Percentiles rank a stretch among this genome's conserved stretches.
These are phyloP conservation scores for Trichomonas gallinae DNA, from an alignment of 208 protist genomes.

Conservation along the genomic window DNA sequence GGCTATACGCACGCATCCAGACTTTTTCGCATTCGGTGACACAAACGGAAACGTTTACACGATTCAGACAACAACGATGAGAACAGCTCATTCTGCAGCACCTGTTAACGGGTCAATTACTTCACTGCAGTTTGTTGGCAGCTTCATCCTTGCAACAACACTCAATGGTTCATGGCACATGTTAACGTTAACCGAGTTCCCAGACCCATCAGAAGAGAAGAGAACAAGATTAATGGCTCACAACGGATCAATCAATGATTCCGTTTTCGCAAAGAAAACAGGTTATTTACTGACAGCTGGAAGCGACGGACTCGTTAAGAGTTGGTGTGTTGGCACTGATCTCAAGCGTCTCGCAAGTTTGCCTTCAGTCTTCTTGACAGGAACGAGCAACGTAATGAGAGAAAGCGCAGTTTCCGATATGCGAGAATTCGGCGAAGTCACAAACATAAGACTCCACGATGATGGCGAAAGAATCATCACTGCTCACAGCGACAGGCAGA, in stretches of 20 bases:
- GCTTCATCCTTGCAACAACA: neutral
- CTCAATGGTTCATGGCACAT: neutral
- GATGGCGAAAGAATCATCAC: neutral
- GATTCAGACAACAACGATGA: neutral
- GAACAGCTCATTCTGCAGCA: neutral
- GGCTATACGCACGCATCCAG: neutral
- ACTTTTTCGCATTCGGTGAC: neutral
- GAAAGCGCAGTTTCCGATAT: neutral
- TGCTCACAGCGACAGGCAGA: neutral
- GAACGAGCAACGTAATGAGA: neutral
- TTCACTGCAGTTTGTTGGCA: neutral
- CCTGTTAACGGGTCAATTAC: neutral
- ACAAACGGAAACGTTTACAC: neutral
- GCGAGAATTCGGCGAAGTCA: neutral
- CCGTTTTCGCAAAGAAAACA: neutral
- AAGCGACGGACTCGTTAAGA: neutral
- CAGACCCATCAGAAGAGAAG: neutral
- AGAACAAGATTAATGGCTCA: neutral
- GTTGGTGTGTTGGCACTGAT: neutral
- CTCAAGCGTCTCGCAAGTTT: too few species aligned
- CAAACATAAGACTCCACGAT: neutral
- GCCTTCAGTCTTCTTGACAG: neutral
- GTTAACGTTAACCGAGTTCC: neutral
- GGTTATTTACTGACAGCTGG: neutral
- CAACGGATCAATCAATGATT: neutral